Evolutionary conservation across 345 rosid genomes (phyloP), one percentile per base, ranked within the genome.

Genomic region (Mallotus nudiflorus): DNA sequence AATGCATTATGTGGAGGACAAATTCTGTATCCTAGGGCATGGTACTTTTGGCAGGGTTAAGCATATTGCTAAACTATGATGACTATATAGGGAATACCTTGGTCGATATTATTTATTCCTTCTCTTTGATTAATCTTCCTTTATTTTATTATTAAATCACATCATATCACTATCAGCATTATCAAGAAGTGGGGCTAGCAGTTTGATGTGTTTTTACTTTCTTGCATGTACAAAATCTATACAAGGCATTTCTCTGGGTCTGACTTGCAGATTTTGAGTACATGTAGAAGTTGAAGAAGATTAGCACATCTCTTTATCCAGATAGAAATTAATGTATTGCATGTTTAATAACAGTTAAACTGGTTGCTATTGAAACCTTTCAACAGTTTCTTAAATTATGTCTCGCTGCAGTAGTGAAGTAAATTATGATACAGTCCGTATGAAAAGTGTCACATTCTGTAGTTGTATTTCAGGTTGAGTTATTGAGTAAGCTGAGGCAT

Each of bases 401-500:
- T 22, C 4, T 9, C n/a, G n/a, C n/a, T n/a, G n/a, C n/a, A n/a
- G 19, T 59, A 37, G 44, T 24, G 29, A 33, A 42, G 48, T 16
- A 54, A 49, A 44, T 45, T 53, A 15, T 51, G 35, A 6, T 35
- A 22, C 64, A 15, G 39, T 25, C n/a, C n/a, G n/a, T n/a, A n/a
- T n/a, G n/a, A 54, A 12, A 25, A 28, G 56, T 31, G 20, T 59
- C 18, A 50, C 49, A 46, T 64, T n/a, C n/a, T n/a, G n/a, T 73
- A 45, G 61, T 71, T 76, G 35, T 60, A 44, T 80, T 60, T 44
- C 84, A 92, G 98, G 92, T 93, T 65, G 88, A 85, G 53, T 81
- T 89, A 64, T 77, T 93, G 79, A 88, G 97, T 81, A 91, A 87
- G 80, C 77, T 83, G 62, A 82, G 97, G 76, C 98, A 93, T 79